phyloP scores from a whole-genome alignment of 768 basidiomycete species.

The Kwoniella mangroviensis region DNA sequence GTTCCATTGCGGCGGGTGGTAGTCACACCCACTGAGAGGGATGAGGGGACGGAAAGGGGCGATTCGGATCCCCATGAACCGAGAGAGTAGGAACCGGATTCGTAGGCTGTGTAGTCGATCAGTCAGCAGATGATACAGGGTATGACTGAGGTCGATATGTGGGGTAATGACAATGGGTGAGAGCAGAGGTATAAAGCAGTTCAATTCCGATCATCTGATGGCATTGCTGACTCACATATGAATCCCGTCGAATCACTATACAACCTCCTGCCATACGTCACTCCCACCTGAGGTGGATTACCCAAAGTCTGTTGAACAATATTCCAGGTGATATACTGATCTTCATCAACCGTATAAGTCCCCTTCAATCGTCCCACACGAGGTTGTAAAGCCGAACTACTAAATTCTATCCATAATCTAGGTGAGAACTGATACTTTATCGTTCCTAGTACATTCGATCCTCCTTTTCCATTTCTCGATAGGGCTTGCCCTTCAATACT shows the following conservation, averaged over 20 bases:
- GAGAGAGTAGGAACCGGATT: slow-evolving; percentile 55
- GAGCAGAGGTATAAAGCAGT: no score
- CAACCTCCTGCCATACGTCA: slow-evolving; percentile 55
- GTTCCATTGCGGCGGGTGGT: slow-evolving; percentile 43
- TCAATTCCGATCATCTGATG: no score
- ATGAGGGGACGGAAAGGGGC: slow-evolving; percentile 42
- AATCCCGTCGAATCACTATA: slow-evolving; percentile 56
- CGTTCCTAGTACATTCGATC: slow-evolving; percentile 68
- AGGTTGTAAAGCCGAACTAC: slow-evolving; percentile 47
- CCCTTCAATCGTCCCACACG: slow-evolving; percentile 46
- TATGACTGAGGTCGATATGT: no score
- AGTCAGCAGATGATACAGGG: background rate
- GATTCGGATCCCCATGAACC: slow-evolving; percentile 55
- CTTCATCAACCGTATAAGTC: slow-evolving; percentile 51
- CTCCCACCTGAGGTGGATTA: slow-evolving; percentile 54
- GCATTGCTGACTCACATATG: slow-evolving; percentile 32
- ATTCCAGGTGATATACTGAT: slow-evolving; percentile 49
- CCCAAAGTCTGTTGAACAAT: slow-evolving; percentile 47
- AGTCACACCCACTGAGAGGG: slow-evolving; percentile 52
- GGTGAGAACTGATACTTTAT: slow-evolving; percentile 78
- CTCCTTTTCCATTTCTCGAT: slow-evolving; percentile 54
- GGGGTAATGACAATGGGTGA: no score
- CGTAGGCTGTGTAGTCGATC: slow-evolving; percentile 30
- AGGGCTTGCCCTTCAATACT: slow-evolving; percentile 56
- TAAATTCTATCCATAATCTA: slow-evolving; percentile 61